Conservation (phyloP, 2,329 filamentous ascomycete genomes). For the Colletotrichum agaves region DNA sequence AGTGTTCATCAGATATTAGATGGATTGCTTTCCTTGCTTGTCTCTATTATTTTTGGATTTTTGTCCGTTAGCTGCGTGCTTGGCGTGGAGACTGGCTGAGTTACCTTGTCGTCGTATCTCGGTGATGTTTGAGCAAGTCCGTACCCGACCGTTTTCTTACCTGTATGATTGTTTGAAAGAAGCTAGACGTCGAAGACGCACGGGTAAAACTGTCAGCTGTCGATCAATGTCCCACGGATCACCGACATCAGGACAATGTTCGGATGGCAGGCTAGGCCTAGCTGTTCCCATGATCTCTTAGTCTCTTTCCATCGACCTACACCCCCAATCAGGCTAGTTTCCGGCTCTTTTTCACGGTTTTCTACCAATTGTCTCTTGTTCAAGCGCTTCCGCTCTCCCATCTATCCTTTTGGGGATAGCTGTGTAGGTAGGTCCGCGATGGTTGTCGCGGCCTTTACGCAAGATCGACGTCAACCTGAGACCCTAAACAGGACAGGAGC, state of each 20-base stretch:
- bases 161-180: slow-evolving; percentile 3
- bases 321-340: not conserved
- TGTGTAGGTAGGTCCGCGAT: not conserved
- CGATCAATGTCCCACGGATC: slow-evolving; percentile 31
- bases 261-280: slow-evolving; percentile 29
- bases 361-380: not conserved
- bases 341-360: not conserved
- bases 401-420: not conserved
- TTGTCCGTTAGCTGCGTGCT: slow-evolving; percentile 26
- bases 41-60: not conserved
- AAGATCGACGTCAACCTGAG: slow-evolving; percentile 23
- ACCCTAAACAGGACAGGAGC: not conserved
- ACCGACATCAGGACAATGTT: slow-evolving; percentile 28
- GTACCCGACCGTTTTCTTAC: slow-evolving; percentile 21
- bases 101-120: slow-evolving; percentile 20
- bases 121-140: slow-evolving; percentile 30
- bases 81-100: slow-evolving; percentile 10
- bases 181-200: slow-evolving; percentile 17
- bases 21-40: not conserved
- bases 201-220: slow-evolving; percentile 27
- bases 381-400: not conserved
- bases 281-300: not conserved
- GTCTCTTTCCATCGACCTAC: not conserved
- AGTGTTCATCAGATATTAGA: too few relatives aligned
- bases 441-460: not conserved